Base-by-base conservation (phyloP, 352 stramenopile genomes). In the Globisporangium megalacanthum region DNA sequence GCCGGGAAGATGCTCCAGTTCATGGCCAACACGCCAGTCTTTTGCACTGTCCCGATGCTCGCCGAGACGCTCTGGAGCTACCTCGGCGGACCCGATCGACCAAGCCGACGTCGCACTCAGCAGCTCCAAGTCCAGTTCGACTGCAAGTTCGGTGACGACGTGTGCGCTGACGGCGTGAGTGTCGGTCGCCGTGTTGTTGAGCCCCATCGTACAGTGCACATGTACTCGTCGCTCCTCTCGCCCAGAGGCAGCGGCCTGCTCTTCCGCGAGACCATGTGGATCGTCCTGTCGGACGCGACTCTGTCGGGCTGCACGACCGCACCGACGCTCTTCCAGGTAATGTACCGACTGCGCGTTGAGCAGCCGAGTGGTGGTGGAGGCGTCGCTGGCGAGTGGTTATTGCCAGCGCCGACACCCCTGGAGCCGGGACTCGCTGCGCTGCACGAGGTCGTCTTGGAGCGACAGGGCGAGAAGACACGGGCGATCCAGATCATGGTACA, bases 211-310 rank as follows among this genome's bases (percentile, higher is more conserved):
- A 47, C 51, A 31, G 49, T 63, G 42, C 7, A 54, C 31, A 19
- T 47, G 31, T 56, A 53, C 33, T 42, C 57, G 7, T 63, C 57
- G 51, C 19, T 57, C 22, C 15, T 58, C 3, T 35, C 37, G 17
- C 49, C 49, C 11, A 2, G 11, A 1, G 57, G 15, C 2, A 58
- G 22, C 14, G 44, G 46, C 7, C 37, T 63, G 14, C 5, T 51
- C 3, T 58, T 58, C n/a, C 57, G 57, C 29, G 57, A 63, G 31
- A 63, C 36, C 8, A 50, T 50, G 15, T 63, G 50, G 49, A n/a
- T 58, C 7, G 36, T 63, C 15, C 19, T 50, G 13, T 45, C 56
- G 22, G 20, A 61, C 8, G 22, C 53, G 5, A 8, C 52, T 1
- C 17, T 10, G 14, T 41, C 39, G 3, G 56, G 25, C 1, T 61